A percentile compares a stretch with the other conserved stretches of the same genome.
Conservation (phyloP, 192 early-diverging fungal species). For the Coemansia asiatica region DNA sequence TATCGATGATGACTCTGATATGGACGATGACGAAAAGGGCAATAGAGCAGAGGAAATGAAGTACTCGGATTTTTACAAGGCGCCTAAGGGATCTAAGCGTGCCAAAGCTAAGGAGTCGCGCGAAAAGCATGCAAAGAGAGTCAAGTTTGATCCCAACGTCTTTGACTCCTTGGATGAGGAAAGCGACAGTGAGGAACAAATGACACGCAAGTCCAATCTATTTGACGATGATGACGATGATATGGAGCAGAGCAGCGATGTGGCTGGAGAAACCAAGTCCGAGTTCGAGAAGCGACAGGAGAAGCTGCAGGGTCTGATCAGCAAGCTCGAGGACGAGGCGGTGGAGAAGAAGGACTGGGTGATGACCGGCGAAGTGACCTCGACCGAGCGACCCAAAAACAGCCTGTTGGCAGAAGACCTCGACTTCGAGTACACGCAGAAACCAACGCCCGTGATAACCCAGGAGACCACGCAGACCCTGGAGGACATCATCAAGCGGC, state of each 20-base stretch:
- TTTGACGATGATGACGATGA: conserved; percentile 26
- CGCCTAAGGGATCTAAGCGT: conserved; percentile 58
- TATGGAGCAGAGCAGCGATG: neutral
- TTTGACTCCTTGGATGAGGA: conserved; percentile 48
- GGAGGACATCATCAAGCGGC: conserved; percentile 91
- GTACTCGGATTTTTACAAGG: conserved; percentile 84
- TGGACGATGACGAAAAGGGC: conserved; percentile 65
- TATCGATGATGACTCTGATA: conserved; percentile 59
- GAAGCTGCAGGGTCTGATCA: conserved; percentile 69
- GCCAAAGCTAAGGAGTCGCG: conserved; percentile 46
- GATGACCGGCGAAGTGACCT: conserved; percentile 79
- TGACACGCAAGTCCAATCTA: conserved; percentile 27
- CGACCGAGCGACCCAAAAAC: conserved; percentile 83
- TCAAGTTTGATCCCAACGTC: conserved; percentile 45
- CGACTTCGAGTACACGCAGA: conserved; percentile 85
- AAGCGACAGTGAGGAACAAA: conserved; percentile 48
- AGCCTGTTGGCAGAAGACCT: conserved; percentile 92
- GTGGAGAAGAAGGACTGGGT: conserved; percentile 86
- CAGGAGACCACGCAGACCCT: conserved; percentile 83
- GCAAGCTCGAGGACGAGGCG: conserved; percentile 82
- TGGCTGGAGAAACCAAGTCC: conserved; percentile 53
- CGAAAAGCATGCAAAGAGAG: conserved; percentile 41
- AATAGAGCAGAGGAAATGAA: conserved; percentile 65
- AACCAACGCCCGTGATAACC: conserved; percentile 93
- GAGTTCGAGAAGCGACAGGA: conserved; percentile 80